Percentiles rank a stretch among this genome's conserved stretches.
These are phyloP conservation scores for Mayamaea pseudoterrestris DNA, from an alignment of 108 stramenopile species.

Conservation along the genomic window DNA sequence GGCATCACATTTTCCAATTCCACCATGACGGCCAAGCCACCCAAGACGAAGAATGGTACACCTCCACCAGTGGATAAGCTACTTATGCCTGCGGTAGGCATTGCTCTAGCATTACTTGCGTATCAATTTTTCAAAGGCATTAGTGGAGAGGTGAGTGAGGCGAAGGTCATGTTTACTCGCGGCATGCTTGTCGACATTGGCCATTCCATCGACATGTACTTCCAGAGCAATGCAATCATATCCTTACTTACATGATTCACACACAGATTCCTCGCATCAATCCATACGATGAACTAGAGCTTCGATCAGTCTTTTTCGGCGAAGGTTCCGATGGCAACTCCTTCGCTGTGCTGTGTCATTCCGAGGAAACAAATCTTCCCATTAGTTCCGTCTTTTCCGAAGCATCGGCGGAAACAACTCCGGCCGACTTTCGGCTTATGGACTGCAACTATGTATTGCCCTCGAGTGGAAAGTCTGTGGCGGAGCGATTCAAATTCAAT, in stretches of 20 bases:
- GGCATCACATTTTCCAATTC: not conserved
- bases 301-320: constrained; percentile 75
- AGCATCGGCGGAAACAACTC: constrained; percentile 45
- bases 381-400: constrained; percentile 66
- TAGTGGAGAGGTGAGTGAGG: constrained; percentile 21
- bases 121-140: constrained; percentile 70
- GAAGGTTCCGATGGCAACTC: constrained; percentile 46
- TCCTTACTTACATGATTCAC: not conserved
- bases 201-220: no score
- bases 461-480: constrained; percentile 53
- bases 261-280: constrained; percentile 57
- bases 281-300: constrained; percentile 47
- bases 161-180: not conserved
- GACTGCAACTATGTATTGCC: constrained; percentile 62
- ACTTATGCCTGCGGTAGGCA: constrained; percentile 54
- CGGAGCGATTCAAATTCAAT: constrained; percentile 63
- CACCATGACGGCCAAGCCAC: constrained; percentile 2
- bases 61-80: constrained; percentile 61
- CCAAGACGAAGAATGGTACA: constrained; percentile 6
- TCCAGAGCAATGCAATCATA: not conserved
- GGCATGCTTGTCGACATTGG: not conserved
- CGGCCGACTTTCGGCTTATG: constrained; percentile 56
- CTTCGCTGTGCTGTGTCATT: constrained; percentile 67
- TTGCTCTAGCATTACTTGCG: constrained; percentile 50
- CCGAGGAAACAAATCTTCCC: constrained; percentile 29